phyloP scores from a whole-genome alignment of 257 asterid species.

The Solanum commersonii region DNA sequence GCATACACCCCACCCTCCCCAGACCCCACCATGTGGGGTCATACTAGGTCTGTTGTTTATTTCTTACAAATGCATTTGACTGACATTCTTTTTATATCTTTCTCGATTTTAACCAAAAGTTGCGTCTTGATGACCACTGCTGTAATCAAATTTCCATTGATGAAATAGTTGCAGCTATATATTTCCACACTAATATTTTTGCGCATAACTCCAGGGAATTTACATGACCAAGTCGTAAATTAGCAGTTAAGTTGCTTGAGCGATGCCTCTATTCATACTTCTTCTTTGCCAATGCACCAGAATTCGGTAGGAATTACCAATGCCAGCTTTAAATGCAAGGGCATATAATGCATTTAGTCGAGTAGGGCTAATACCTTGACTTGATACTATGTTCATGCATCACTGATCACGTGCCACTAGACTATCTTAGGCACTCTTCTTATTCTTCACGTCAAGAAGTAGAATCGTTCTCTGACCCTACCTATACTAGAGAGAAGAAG shows the following conservation, averaged over 20 bases:
- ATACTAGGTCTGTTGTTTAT: neutral
- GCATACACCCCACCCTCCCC: neutral
- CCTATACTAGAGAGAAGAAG: neutral
- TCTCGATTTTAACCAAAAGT: neutral
- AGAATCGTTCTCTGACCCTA: neutral
- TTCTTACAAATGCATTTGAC: neutral
- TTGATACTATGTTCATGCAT: neutral
- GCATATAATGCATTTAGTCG: neutral
- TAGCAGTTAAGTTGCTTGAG: neutral
- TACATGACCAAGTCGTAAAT: neutral
- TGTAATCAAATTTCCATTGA: neutral
- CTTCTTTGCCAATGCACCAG: neutral
- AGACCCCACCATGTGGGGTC: neutral
- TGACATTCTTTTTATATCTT: neutral
- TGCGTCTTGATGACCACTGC: neutral
- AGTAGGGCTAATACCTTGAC: neutral
- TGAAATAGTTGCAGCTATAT: neutral
- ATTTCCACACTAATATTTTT: neutral
- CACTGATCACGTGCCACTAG: neutral
- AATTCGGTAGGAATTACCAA: neutral
- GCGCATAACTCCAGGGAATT: neutral
- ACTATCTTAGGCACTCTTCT: neutral
- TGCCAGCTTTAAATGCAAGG: neutral
- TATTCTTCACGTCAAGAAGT: neutral
- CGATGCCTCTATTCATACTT: neutral